Base-by-base conservation (phyloP, 352 stramenopile genomes). In the Globisporangium okanoganense region DNA sequence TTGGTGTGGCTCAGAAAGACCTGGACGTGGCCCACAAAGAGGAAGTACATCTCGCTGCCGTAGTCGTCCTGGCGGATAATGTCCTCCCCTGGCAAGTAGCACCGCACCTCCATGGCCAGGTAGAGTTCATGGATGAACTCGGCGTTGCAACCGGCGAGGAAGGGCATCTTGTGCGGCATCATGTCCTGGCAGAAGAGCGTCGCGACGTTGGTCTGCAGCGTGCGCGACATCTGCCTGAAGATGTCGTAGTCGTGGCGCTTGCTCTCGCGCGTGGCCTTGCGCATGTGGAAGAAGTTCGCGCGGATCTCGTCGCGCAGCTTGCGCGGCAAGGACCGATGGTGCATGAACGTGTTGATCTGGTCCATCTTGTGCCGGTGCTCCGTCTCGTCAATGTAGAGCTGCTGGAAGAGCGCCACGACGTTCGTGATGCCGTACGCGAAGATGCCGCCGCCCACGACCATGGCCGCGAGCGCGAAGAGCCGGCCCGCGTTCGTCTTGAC, bases 361-460 rank as follows among this genome's bases (percentile, higher is more conserved):
- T 92, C 82, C 82, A 92, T 92, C 54, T 88, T 84, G 33, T 82
- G 70, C 14, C 76, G 82, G 61, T 92, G 74, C 35, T 82, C 62
- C 0, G 78, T 82, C 48, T 92, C 82, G 14, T 74, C 75, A 20
- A 87, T 67, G 52, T 88, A 92, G 35, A 92, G 78, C 55, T 92
- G 82, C 58, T 92, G 78, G 38, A 90, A 85, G 25, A 92, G 73
- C 5, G 80, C 79, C 6, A 92, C 82, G 24, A 94, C 82, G 50
- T 89, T 94, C 7, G 85, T 90, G 65, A 94, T 94, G 27, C 82
- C 82, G 53, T 94, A 94, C 8, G 85, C 85, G 61, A 94, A 94
- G 22, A 94, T 85, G n/a, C 80, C 85, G 25, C 72, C 82, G 45
- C 85, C 85, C 3, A 87, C 75, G 38, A 83, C 71, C 85, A 92